A percentile compares a stretch with the other conserved stretches of the same genome.
Conservation (phyloP, 306 rosid genomes). For the Sicyos edulis region DNA sequence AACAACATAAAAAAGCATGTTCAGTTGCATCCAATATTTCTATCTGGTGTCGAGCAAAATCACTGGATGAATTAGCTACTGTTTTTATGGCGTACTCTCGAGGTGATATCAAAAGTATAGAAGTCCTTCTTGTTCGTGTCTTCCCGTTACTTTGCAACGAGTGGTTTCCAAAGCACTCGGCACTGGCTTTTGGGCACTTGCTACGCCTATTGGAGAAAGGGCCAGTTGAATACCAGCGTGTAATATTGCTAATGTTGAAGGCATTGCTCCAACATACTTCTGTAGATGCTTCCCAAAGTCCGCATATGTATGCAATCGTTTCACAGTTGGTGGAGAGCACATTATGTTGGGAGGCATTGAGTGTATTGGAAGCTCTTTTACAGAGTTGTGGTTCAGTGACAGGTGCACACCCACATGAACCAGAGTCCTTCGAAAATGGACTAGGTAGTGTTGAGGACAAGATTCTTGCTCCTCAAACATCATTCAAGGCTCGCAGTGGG, state of each 20-base stretch:
- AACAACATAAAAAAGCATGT: slow-evolving; percentile 87
- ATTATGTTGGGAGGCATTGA: slow-evolving; percentile 91
- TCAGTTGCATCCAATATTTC: slow-evolving; percentile 83
- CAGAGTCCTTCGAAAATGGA: slow-evolving; percentile 66
- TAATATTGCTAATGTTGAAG: slow-evolving; percentile 85
- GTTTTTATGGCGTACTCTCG: slow-evolving; percentile 78
- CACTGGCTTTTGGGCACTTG: slow-evolving; percentile 89
- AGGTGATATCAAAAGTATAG: slow-evolving; percentile 72
- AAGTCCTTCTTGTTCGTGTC: slow-evolving; percentile 78
- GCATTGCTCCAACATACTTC: slow-evolving; percentile 98
- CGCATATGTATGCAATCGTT: slow-evolving; percentile 89
- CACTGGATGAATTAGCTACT: slow-evolving; percentile 76
- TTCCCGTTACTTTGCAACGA: slow-evolving; percentile 79
- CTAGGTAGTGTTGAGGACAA: slow-evolving; percentile 53
- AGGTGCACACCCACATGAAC: slow-evolving; percentile 68
- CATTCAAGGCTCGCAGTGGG: slow-evolving; percentile 95
- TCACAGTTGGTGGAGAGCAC: slow-evolving; percentile 98
- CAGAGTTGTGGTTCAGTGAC: slow-evolving; percentile 93
- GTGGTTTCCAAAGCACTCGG: slow-evolving; percentile 97
- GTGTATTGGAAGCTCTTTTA: slow-evolving; percentile 94
- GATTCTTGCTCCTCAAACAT: slow-evolving; percentile 72
- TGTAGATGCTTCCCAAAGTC: slow-evolving; percentile 96
- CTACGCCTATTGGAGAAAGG: slow-evolving; percentile 84
- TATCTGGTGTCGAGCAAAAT: slow-evolving; percentile 90
- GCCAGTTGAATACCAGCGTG: slow-evolving; percentile 92